Evolutionary conservation across 768 basidiomycete genomes (phyloP).

Genomic region (Crucibulum laeve): DNA sequence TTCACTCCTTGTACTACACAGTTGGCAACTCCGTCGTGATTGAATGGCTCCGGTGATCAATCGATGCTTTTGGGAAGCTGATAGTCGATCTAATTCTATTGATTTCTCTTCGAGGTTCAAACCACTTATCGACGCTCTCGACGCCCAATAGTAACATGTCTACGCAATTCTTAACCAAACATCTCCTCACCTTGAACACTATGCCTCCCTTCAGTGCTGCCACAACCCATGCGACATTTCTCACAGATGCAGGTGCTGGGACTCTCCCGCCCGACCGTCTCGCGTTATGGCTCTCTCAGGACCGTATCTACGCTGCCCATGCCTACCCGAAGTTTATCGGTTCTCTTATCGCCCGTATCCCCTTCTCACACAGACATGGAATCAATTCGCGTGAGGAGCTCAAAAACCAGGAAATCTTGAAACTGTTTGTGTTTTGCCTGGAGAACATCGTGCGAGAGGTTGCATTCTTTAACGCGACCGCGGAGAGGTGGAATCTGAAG

Average conservation of each 20-base stretch:
- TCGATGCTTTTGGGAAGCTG: no score
- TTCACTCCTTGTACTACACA: no score
- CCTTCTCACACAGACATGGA: slow-evolving; percentile 32
- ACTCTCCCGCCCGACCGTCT: slow-evolving; percentile 44
- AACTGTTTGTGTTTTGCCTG: slow-evolving; percentile 46
- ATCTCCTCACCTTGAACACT: slow-evolving; percentile 32
- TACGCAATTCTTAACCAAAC: slow-evolving; percentile 18
- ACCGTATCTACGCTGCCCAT: slow-evolving; percentile 69
- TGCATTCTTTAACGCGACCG: slow-evolving; percentile 55
- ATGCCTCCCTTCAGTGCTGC: slow-evolving; percentile 40
- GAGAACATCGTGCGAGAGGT: slow-evolving; percentile 54
- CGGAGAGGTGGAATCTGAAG: slow-evolving; percentile 38
- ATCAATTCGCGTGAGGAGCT: slow-evolving; percentile 26
- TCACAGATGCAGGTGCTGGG: slow-evolving; percentile 50
- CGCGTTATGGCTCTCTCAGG: slow-evolving; percentile 65
- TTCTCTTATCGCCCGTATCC: slow-evolving; percentile 56
- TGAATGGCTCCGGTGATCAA: no score
- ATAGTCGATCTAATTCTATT: no score
- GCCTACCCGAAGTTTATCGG: slow-evolving; percentile 75
- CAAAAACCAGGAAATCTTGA: slow-evolving; percentile 36
- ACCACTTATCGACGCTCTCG: background rate
- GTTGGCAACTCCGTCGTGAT: no score
- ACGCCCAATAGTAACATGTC: slow-evolving; percentile 3
- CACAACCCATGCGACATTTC: slow-evolving; percentile 53
- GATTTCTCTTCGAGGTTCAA: background rate